Conservation (phyloP, 2,329 filamentous ascomycete genomes). For the Arthroderma uncinatum region DNA sequence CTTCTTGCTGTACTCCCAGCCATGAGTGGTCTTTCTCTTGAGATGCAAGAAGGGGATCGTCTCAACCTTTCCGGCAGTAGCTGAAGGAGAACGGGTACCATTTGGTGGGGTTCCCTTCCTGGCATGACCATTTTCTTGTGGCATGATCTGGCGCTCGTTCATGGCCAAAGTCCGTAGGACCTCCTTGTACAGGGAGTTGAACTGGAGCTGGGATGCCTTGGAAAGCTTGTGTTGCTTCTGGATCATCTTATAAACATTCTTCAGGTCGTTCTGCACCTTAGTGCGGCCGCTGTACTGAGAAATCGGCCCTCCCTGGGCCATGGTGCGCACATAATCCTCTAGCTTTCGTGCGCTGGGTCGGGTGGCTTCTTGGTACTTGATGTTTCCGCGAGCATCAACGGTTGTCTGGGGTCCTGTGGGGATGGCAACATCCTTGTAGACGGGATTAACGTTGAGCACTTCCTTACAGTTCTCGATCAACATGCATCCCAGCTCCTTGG, state of each 20-base stretch:
- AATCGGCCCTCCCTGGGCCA: slow-evolving; percentile 97
- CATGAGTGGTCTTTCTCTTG: slow-evolving; percentile 93
- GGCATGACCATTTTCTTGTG: slow-evolving; percentile 60
- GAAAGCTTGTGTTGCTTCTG: slow-evolving; percentile 96
- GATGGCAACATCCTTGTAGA: slow-evolving; percentile 90
- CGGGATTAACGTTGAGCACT: slow-evolving; percentile 67
- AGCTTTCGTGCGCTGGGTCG: slow-evolving; percentile 86
- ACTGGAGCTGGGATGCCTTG: slow-evolving; percentile 90
- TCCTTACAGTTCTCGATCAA: slow-evolving; percentile 98
- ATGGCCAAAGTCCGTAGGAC: slow-evolving; percentile 89
- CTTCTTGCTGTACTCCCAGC: slow-evolving; percentile 99
- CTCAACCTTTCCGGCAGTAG: slow-evolving; percentile 64
- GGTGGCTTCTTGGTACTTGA: slow-evolving; percentile 81
- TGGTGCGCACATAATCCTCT: slow-evolving; percentile 95
- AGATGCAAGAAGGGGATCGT: slow-evolving; percentile 96
- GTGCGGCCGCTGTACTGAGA: slow-evolving; percentile 97
- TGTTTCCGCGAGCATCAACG: slow-evolving; percentile 83
- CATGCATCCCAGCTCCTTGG: slow-evolving; percentile 83
- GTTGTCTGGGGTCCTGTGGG: slow-evolving; percentile 87
- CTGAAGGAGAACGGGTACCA: slow-evolving; percentile 23
- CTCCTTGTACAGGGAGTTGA: slow-evolving; percentile 88
- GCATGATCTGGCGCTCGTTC: slow-evolving; percentile 96
- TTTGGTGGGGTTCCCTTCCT: slow-evolving; percentile 45
- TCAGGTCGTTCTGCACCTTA: slow-evolving; percentile 93
- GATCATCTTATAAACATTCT: slow-evolving; percentile 95